phyloP scores from a whole-genome alignment of 1,284 basidiomycete genomes.

The Polyporus tsugae region DNA sequence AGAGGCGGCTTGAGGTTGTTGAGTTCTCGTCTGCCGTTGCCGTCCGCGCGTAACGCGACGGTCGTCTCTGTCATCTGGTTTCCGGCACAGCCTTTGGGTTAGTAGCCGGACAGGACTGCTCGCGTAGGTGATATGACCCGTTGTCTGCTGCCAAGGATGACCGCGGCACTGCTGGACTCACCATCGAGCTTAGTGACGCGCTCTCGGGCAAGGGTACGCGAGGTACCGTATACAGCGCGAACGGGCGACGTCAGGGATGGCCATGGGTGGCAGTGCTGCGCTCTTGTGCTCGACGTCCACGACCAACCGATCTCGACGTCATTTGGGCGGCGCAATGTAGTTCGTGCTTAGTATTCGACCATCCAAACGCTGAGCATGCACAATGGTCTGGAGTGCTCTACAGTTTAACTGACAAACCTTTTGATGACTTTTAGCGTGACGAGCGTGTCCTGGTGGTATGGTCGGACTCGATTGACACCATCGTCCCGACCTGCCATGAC shows the following conservation, averaged over 20 bases:
- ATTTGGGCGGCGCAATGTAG: too few relatives aligned
- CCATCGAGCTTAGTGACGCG: constrained; percentile 38
- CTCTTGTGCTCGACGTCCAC: neutral
- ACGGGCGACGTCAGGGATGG: neutral
- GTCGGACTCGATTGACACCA: constrained; percentile 76
- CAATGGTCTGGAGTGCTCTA: too few relatives aligned
- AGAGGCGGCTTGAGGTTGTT: neutral
- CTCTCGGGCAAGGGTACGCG: constrained; percentile 30
- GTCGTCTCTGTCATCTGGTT: too few relatives aligned
- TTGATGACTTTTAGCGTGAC: constrained; percentile 58
- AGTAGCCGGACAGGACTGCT: too few relatives aligned
- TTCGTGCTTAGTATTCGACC: too few relatives aligned
- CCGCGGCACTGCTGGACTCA: constrained; percentile 54
- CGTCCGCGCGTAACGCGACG: neutral
- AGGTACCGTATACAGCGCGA: constrained; percentile 58
- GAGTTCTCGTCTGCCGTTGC: neutral
- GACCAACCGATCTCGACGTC: too few relatives aligned
- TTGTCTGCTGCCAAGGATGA: constrained; percentile 31
- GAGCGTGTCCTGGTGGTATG: constrained; percentile 82
- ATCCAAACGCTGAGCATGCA: too few relatives aligned
- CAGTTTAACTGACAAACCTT: constrained; percentile 1
- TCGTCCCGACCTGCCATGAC: constrained; percentile 73
- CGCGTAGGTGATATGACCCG: too few relatives aligned
- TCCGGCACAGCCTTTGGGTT: too few relatives aligned
- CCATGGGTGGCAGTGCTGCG: neutral